Percentiles rank a stretch among this genome's conserved stretches.
These are phyloP conservation scores for Pseudotulostoma volvatum DNA, from an alignment of 495 filamentous ascomycete species.

Conservation along the genomic window DNA sequence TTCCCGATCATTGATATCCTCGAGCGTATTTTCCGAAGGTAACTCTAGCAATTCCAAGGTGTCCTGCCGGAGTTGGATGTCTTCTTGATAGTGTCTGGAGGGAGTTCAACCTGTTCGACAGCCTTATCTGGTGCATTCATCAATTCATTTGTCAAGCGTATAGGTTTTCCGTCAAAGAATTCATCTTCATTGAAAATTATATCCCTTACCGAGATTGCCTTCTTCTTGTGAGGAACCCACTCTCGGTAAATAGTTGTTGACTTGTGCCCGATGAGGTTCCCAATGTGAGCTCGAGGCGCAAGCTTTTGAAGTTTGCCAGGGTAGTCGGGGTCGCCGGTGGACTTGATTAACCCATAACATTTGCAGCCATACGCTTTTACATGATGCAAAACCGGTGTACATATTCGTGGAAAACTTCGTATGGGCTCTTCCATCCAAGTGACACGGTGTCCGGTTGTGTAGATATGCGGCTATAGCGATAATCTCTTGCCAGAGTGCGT, in stretches of 20 bases:
- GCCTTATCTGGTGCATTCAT: background rate
- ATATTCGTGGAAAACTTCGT: background rate
- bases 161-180: slow-evolving; percentile 9
- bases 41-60: background rate
- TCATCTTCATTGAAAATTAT: slow-evolving; percentile 4
- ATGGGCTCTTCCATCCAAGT: slow-evolving; percentile 2
- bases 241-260: slow-evolving; percentile 16
- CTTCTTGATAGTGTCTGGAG: background rate
- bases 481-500: slow-evolving; percentile 1
- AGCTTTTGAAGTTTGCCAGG: slow-evolving; percentile 6
- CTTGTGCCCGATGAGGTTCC: slow-evolving; percentile 15
- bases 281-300: slow-evolving; percentile 12
- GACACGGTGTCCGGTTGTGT: slow-evolving; percentile 1
- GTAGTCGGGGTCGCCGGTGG: slow-evolving; percentile 3
- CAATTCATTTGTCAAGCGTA: slow-evolving; percentile 15
- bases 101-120: background rate
- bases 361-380: slow-evolving; percentile 3
- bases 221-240: slow-evolving; percentile 8
- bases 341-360: slow-evolving; percentile 7
- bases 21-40: background rate
- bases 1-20: background rate
- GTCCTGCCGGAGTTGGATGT: background rate
- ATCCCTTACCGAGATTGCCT: background rate
- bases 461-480: background rate
- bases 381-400: slow-evolving; percentile 4